A percentile compares a stretch with the other conserved stretches of the same genome.
Evolutionary conservation across 108 stramenopile species (phyloP).

Genomic region (Skeletonema costatum): DNA sequence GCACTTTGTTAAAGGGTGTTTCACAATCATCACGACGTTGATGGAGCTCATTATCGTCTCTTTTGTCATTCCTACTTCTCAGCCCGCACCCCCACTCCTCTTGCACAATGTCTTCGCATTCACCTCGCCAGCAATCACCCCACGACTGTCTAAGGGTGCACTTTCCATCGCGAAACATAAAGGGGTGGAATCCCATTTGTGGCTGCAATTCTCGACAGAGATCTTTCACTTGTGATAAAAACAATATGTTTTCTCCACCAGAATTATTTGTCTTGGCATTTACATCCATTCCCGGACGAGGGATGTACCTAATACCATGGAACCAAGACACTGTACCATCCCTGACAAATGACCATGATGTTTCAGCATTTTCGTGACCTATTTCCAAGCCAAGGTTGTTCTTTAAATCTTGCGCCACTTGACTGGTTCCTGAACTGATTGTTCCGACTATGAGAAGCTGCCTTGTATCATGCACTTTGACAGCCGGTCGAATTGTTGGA

Average conservation of each 20-base stretch:
- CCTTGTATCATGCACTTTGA: slow-evolving; percentile 39
- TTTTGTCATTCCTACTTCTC: not conserved
- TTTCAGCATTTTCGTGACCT: slow-evolving; percentile 39
- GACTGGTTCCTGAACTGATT: slow-evolving; percentile 32
- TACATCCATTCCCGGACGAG: slow-evolving; percentile 1
- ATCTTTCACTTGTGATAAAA: not conserved
- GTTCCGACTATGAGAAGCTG: slow-evolving; percentile 69
- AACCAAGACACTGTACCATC: slow-evolving; percentile 42
- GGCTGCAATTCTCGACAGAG: slow-evolving; percentile 1
- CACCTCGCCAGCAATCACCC: slow-evolving; percentile 55
- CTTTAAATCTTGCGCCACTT: slow-evolving; percentile 15
- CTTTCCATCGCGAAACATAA: slow-evolving; percentile 30
- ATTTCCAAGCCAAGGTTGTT: slow-evolving; percentile 31
- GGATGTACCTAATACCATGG: slow-evolving; percentile 35
- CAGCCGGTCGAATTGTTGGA: slow-evolving; percentile 44
- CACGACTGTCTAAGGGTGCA: slow-evolving; percentile 43
- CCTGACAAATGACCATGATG: slow-evolving; percentile 35
- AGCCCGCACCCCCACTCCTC: slow-evolving; percentile 52
- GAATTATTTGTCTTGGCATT: not conserved
- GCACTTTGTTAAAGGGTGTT: slow-evolving; percentile 15
- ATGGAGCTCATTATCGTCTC: not conserved
- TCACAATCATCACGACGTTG: slow-evolving; percentile 19
- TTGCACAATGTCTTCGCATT: slow-evolving; percentile 30
- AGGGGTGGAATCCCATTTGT: slow-evolving; percentile 70
- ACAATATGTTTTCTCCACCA: not conserved